Conservation (phyloP, 2,329 filamentous ascomycete genomes). For the Claviceps arundinis region DNA sequence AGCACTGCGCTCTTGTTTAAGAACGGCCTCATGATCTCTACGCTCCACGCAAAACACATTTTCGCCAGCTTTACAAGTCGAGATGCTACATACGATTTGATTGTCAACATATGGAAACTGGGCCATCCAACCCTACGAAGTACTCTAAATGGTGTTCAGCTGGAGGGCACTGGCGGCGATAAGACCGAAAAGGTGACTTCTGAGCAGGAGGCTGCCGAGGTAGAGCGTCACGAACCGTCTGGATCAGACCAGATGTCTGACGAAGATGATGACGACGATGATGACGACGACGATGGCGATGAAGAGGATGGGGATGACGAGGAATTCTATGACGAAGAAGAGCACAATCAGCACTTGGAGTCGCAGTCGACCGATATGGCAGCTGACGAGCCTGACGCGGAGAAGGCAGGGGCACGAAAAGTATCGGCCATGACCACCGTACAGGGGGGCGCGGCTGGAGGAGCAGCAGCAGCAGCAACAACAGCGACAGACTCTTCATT, state of each 20-base stretch:
- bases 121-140: constrained; percentile 86
- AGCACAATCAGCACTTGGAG: constrained; percentile 64
- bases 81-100: constrained; percentile 91
- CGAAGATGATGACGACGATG: constrained; percentile 50
- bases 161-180: constrained; percentile 73
- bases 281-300: constrained; percentile 56
- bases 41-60: constrained; percentile 84
- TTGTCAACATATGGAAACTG: constrained; percentile 97
- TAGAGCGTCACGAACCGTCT: constrained; percentile 37
- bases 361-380: constrained; percentile 26
- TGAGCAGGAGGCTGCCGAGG: constrained; percentile 22
- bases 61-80: constrained; percentile 92
- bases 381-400: constrained; percentile 36
- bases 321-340: constrained; percentile 68
- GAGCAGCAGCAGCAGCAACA: not conserved
- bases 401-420: constrained; percentile 57
- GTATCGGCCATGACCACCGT: constrained; percentile 41
- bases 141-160: constrained; percentile 73
- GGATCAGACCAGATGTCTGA: constrained; percentile 51
- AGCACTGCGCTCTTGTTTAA: constrained; percentile 92
- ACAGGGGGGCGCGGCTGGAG: constrained; percentile 22
- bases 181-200: constrained; percentile 74
- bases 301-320: constrained; percentile 46
- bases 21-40: constrained; percentile 94
- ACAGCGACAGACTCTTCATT: constrained; percentile 27